Conservation (phyloP, 148 eudicot genomes). For the Vaccinium myrtillus region DNA sequence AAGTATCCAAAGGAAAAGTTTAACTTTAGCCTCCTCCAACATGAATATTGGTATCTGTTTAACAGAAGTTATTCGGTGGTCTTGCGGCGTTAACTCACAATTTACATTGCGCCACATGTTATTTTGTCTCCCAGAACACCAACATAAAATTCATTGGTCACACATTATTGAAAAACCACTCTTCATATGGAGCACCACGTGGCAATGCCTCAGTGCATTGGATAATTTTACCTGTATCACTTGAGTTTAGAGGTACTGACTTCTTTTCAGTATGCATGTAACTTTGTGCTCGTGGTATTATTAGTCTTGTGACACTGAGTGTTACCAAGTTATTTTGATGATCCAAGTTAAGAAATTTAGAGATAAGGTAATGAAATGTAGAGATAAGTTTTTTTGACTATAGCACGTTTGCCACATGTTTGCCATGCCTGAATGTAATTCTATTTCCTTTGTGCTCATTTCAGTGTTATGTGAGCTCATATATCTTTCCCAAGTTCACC, state of each 20-base stretch:
- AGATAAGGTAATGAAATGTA: neutral
- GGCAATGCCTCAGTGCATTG: neutral
- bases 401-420: neutral
- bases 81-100: neutral
- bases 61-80: neutral
- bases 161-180: neutral
- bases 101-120: neutral
- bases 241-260: neutral
- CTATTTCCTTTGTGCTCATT: conserved; percentile 6
- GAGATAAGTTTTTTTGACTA: neutral
- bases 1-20: neutral
- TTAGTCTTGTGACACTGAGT: neutral
- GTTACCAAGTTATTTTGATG: neutral
- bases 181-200: neutral
- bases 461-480: neutral
- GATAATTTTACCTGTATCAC: neutral
- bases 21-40: neutral
- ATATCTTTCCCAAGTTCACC: neutral
- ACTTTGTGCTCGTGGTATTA: neutral
- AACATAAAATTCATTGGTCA: neutral
- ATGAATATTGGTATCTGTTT: neutral
- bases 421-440: neutral
- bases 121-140: neutral
- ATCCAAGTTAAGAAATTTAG: neutral
- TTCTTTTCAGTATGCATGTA: neutral